A percentile compares a stretch with the other conserved stretches of the same genome.
Conservation (phyloP, 2,329 filamentous ascomycete species). For the Aspergillus melleus region DNA sequence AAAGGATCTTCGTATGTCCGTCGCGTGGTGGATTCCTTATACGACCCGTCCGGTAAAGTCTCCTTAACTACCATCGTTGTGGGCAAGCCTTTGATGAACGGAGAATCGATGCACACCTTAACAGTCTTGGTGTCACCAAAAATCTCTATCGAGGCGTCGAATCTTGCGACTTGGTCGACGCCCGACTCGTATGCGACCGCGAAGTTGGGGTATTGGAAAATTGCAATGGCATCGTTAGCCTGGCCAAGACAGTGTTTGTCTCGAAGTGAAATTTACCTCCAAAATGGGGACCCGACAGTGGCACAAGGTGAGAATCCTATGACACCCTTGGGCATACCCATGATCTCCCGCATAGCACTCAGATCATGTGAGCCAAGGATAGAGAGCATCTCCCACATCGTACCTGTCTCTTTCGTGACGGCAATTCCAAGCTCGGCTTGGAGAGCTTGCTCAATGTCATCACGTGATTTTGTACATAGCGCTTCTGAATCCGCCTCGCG, state of each 20-base stretch:
- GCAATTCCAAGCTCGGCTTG: constrained; percentile 33
- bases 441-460: background rate
- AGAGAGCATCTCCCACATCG: constrained; percentile 35
- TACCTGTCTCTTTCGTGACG: constrained; percentile 24
- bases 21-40: constrained; percentile 41
- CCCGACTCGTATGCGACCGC: constrained; percentile 59
- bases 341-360: constrained; percentile 53
- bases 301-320: constrained; percentile 23
- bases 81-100: constrained; percentile 60
- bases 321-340: constrained; percentile 50
- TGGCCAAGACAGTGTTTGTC: no score
- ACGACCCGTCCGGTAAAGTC: constrained; percentile 35
- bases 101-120: constrained; percentile 55
- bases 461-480: background rate
- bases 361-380: constrained; percentile 56
- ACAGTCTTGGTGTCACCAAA: constrained; percentile 56
- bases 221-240: constrained; percentile 32
- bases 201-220: constrained; percentile 43
- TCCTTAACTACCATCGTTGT: constrained; percentile 53
- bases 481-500: constrained; percentile 20
- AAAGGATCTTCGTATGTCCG: constrained; percentile 52
- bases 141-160: constrained; percentile 39
- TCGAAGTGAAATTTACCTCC: no score
- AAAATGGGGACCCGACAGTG: no score
- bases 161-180: constrained; percentile 50